Evolutionary conservation across 2,329 filamentous ascomycete genomes (phyloP).

Genomic region (Phoma sp.): DNA sequence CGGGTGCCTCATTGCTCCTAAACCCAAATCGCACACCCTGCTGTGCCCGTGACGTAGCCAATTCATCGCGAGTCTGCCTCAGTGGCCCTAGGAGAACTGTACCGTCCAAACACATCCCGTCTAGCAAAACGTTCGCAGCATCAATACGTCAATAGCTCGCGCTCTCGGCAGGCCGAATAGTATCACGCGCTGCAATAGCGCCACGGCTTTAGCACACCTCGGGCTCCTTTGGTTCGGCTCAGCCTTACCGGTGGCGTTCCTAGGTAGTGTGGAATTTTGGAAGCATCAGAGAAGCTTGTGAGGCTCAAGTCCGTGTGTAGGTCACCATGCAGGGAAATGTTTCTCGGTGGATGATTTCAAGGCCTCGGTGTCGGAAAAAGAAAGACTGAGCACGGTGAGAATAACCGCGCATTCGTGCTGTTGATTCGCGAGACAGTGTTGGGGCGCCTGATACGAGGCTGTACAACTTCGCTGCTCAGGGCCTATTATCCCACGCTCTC

Average conservation of each 20-base stretch:
- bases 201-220: constrained; percentile 3
- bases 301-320: constrained; percentile 10
- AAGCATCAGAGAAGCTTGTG: constrained; percentile 15
- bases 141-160: constrained; percentile 10
- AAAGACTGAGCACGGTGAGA: constrained; percentile 3
- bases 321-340: constrained; percentile 2
- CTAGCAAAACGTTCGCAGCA: constrained; percentile 3
- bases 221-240: constrained; percentile 1
- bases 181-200: constrained; percentile 17
- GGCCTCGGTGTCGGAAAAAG: constrained; percentile 10
- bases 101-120: constrained; percentile 7
- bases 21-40: constrained; percentile 12
- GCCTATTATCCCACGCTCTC: constrained; percentile 1
- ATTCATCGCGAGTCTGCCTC: constrained; percentile 8
- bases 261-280: constrained; percentile 11
- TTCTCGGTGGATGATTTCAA: background rate
- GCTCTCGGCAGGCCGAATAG: constrained; percentile 8
- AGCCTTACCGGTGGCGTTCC: constrained; percentile 21
- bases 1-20: constrained; percentile 18
- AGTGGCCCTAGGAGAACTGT: constrained; percentile 5
- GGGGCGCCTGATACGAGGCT: constrained; percentile 11
- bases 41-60: constrained; percentile 32
- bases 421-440: background rate
- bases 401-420: constrained; percentile 1
- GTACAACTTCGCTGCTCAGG: constrained; percentile 6